Evolutionary conservation across 306 rosid species (phyloP), one percentile per base, ranked within the genome.

Genomic region (Ammopiptanthus mongolicus): DNA sequence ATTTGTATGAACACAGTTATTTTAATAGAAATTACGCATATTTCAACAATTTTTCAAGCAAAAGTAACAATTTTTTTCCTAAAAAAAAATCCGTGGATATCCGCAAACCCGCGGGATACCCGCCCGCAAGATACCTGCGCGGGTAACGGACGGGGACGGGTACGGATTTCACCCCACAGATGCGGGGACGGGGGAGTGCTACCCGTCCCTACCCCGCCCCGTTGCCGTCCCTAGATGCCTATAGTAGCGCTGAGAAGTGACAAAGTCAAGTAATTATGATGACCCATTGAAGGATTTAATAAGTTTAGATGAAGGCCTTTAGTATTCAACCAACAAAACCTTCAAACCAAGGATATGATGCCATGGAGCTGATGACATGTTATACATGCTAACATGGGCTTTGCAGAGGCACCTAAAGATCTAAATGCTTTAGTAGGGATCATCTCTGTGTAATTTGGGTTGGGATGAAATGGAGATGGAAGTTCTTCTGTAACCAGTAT

Each of bases 391-490:
- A 25, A 25, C 28, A 25, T 1, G 28, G 2, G 28, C 28, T 25
- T 25, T 25, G 28, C 28, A 25, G 28, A 25, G 28, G 2, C 65
- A 2, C 69, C 67, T 12, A 48, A 42, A 65, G 85, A 80, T 29
- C 36, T 22, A 12, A 10, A n/a, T 22, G 29, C 68, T 23, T 17
- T 5, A 31, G 47, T 79, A 51, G 25, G 69, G 51, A 21, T 21
- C 76, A 41, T 50, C 52, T 71, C 65, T 37, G 13, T 39, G 75
- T 41, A 73, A 15, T 41, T 44, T 64, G 5, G 78, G 82, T 77
- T 59, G 82, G 82, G 46, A 70, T 85, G 19, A 87, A 61, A 71
- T 72, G 84, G 62, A 82, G 76, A 71, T 74, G 85, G 80, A 59
- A 33, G 19, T 8, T 76, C 4, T 67, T 3, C 3, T 33, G 13